These are phyloP conservation scores for Aspergillus fructus DNA, from an alignment of 2,329 filamentous ascomycete species.

Conservation along the genomic window DNA sequence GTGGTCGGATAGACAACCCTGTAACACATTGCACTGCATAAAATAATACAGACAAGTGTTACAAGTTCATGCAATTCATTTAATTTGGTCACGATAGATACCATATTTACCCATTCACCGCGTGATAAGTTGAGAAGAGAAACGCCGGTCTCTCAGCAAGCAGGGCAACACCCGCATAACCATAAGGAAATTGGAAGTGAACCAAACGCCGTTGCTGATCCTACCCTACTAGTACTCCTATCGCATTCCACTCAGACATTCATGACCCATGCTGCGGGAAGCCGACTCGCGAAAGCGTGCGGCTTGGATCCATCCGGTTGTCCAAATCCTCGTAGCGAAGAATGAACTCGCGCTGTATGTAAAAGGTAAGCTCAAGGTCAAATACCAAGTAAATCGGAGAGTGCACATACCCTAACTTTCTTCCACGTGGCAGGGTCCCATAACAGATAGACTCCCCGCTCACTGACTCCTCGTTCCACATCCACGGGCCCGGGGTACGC, in stretches of 20 bases:
- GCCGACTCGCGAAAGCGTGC: constrained; percentile 35
- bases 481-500: constrained; percentile 49
- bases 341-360: constrained; percentile 46
- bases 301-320: constrained; percentile 44
- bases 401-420: constrained; percentile 45
- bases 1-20: neutral
- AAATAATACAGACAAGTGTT: neutral
- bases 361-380: constrained; percentile 21
- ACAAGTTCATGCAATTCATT: constrained; percentile 27
- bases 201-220: constrained; percentile 35
- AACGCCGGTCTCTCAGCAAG: constrained; percentile 27
- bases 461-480: constrained; percentile 48
- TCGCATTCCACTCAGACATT: constrained; percentile 18
- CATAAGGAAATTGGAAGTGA: constrained; percentile 27
- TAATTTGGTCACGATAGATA: constrained; percentile 22
- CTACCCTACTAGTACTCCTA: constrained; percentile 14
- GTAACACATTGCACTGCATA: neutral
- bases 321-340: constrained; percentile 52
- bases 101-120: constrained; percentile 26
- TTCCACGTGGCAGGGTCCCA: constrained; percentile 53
- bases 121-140: constrained; percentile 25
- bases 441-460: constrained; percentile 52
- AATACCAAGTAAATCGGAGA: neutral
- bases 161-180: constrained; percentile 25
- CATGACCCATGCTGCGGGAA: constrained; percentile 40